These are phyloP conservation scores for Mucor mucedo DNA, from an alignment of 371 early-diverging fungal genomes.

Conservation along the genomic window DNA sequence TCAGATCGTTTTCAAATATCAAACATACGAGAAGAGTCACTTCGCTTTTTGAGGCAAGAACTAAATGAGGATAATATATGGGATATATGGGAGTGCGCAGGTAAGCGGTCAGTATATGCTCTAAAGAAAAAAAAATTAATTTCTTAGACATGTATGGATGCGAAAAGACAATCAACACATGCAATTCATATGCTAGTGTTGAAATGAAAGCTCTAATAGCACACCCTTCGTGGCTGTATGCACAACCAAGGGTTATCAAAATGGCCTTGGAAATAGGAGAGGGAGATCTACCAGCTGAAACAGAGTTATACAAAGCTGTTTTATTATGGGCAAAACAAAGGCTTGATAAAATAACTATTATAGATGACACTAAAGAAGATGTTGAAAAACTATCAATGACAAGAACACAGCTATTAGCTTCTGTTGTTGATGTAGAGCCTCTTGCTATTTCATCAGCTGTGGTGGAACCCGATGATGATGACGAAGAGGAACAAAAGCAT, in stretches of 20 bases:
- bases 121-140: not conserved
- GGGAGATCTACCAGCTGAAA: constrained; percentile 52
- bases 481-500: constrained; percentile 2
- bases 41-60: constrained; percentile 49
- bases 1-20: constrained; percentile 59
- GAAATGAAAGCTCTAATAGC: constrained; percentile 45
- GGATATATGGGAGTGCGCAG: constrained; percentile 63
- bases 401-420: constrained; percentile 13
- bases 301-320: constrained; percentile 55
- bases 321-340: constrained; percentile 53
- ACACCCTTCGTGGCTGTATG: constrained; percentile 46
- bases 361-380: not conserved
- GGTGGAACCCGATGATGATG: constrained; percentile 13
- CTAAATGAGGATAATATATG: constrained; percentile 53
- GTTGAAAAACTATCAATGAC: constrained; percentile 7
- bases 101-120: constrained; percentile 16
- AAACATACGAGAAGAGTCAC: constrained; percentile 53
- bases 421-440: constrained; percentile 18
- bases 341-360: not conserved
- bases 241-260: constrained; percentile 51
- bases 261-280: constrained; percentile 53
- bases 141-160: constrained; percentile 43
- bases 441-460: constrained; percentile 14
- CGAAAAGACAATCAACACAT: constrained; percentile 41
- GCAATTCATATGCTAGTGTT: constrained; percentile 46